Conservation (phyloP, 116 monocot genomes). For the Cymodocea nodosa region DNA sequence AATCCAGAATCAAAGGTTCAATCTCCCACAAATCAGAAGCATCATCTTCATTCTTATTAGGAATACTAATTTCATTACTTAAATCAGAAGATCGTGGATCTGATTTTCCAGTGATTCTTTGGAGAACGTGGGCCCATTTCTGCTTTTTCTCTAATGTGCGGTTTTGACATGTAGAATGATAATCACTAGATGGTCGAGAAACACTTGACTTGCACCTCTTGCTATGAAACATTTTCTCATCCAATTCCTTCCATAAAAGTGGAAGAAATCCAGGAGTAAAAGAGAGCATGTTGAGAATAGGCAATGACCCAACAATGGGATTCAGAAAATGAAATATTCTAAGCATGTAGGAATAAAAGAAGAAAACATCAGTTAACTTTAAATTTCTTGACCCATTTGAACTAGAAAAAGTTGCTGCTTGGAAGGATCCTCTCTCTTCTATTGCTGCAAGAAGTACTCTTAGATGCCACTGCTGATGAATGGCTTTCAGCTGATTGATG, state of each 20-base stretch:
- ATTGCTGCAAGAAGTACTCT: conserved; percentile 40
- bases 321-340: conserved; percentile 52
- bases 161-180: conserved; percentile 8
- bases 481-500: conserved; percentile 51
- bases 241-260: conserved; percentile 56
- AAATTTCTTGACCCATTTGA: conserved; percentile 14
- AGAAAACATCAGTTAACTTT: conserved; percentile 34
- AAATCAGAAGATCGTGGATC: conserved; percentile 17
- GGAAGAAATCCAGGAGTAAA: conserved; percentile 83
- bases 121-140: conserved; percentile 68
- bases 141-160: conserved; percentile 22
- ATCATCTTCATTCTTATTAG: conserved; percentile 18
- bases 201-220: conserved; percentile 10
- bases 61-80: conserved; percentile 9
- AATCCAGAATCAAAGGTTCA: conserved; percentile 45
- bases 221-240: conserved; percentile 30
- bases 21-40: conserved; percentile 48
- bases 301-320: conserved; percentile 45
- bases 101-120: conserved; percentile 59
- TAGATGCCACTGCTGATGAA: conserved; percentile 86
- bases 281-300: conserved; percentile 82
- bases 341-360: conserved; percentile 67
- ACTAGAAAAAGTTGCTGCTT: conserved; percentile 5
- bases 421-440: conserved; percentile 10
- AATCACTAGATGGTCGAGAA: conserved; percentile 11